Evolutionary conservation across 164 flowering plant species (phyloP), one percentile per base, ranked within the genome.

Genomic region (Umbilicus rupestris): DNA sequence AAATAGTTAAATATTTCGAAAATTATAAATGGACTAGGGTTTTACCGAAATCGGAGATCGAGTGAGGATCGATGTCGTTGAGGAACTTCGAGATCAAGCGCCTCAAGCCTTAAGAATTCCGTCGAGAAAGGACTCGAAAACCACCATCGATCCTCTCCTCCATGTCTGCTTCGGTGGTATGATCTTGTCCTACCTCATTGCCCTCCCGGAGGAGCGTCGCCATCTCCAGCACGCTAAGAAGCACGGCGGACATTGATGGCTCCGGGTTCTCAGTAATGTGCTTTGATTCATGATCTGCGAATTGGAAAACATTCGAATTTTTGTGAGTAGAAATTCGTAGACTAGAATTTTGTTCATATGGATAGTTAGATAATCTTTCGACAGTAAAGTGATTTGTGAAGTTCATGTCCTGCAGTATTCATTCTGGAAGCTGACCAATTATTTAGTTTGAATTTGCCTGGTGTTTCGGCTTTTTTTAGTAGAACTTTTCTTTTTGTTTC

Each of bases 181-280:
- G 91, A 49, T 68, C 68, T 81, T 92, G 75, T 89, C 95, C 19
- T 92, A 89, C 80, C 89, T 89, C 63, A 80, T 89, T 42, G 90
- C 90, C n/a, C 91, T 92, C 15, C 98, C 98, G 15, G 85, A 92
- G 71, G 95, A 87, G 69, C 94, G 94, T 41, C 92, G 96, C 64
- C 96, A 92, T 63, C 95, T 87, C 62, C 87, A 76, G 76, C 96
- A 92, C 78, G 89, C 88, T 57, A 79, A 78, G 70, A 83, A 84
- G 60, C 90, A 84, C 62, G 86, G 81, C 3, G 85, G 71, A 8
- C 84, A 81, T 70, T 79, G 78, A 79, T 64, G 7, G 2, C 2
- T 8, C 22, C 10, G 28, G 17, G 35, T 15, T 65, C 39, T 55
- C 31, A 49, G 68, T 65, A 41, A 7, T 46, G 6, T 14, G 44